Evolutionary conservation across 345 rosid species (phyloP).

Genomic region (Eutrema heterophyllum): DNA sequence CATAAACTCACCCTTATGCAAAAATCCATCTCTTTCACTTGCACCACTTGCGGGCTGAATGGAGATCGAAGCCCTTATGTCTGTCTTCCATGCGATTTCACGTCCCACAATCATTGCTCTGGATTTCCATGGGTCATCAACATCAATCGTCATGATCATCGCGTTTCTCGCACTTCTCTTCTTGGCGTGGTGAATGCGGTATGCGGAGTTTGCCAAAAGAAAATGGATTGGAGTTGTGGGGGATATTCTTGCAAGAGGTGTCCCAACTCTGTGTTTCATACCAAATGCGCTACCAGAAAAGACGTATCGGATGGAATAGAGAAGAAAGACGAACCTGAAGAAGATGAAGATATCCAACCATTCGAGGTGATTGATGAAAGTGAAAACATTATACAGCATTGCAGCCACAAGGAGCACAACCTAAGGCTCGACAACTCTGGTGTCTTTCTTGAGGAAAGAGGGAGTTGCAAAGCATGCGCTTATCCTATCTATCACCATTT

Average conservation of each 20-base stretch:
- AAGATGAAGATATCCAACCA: background rate
- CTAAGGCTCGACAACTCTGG: background rate
- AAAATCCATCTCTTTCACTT: background rate
- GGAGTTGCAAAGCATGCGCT: background rate
- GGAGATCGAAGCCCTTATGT: conserved; percentile 8
- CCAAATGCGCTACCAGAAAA: background rate
- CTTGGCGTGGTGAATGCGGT: background rate
- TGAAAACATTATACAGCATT: background rate
- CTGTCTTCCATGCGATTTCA: background rate
- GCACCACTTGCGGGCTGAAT: background rate
- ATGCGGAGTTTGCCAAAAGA: background rate
- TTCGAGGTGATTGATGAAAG: background rate
- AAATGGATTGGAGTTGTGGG: background rate
- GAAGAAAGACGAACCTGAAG: background rate
- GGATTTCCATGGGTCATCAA: background rate
- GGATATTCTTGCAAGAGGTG: background rate
- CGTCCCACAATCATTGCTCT: background rate
- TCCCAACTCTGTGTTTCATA: background rate
- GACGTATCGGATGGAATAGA: background rate
- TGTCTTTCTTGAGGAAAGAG: background rate
- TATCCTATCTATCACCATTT: background rate
- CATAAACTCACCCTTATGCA: background rate
- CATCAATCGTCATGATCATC: background rate
- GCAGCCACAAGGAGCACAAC: background rate
- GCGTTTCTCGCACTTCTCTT: background rate